Conservation (phyloP, 371 early-diverging fungal genomes). For the Haplosporangium sp. region DNA sequence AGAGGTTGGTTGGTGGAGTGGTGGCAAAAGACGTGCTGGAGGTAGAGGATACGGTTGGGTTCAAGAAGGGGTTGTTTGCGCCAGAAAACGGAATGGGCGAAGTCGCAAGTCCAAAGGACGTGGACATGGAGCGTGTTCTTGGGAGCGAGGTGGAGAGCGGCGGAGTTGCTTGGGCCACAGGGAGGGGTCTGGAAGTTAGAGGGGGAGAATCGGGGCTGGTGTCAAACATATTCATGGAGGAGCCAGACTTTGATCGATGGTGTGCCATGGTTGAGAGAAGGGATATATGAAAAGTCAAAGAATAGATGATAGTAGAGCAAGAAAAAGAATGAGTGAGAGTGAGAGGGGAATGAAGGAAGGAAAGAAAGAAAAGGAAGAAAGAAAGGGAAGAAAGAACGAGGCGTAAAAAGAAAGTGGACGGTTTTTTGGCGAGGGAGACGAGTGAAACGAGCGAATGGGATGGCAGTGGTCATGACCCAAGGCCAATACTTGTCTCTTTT, state of each 20-base stretch:
- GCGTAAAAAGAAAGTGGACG: background rate
- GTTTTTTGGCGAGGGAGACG: background rate
- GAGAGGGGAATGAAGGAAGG: background rate
- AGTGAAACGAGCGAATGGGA: background rate
- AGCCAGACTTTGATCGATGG: conserved; percentile 35
- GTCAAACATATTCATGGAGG: conserved; percentile 7
- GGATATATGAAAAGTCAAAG: background rate
- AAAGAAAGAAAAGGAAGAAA: conserved; percentile 6
- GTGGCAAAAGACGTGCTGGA: conserved; percentile 5
- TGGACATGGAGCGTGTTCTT: conserved; percentile 41
- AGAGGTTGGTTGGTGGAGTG: conserved; percentile 25
- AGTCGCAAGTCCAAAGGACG: conserved; percentile 37
- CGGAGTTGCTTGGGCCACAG: conserved; percentile 4
- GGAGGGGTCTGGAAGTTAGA: background rate
- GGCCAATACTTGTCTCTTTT: no score
- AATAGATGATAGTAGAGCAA: background rate
- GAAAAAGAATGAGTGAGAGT: background rate
- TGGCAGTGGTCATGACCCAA: no score
- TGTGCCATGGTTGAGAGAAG: conserved; percentile 19
- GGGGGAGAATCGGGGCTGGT: background rate
- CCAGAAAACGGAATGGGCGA: conserved; percentile 31
- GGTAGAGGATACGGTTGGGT: conserved; percentile 18
- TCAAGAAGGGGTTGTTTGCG: conserved; percentile 19
- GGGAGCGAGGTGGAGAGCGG: conserved; percentile 32
- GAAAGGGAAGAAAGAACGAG: conserved; percentile 7